These are phyloP conservation scores for Arthrobotrys entomopaga DNA, from an alignment of 2,329 filamentous ascomycete species.

Conservation along the genomic window DNA sequence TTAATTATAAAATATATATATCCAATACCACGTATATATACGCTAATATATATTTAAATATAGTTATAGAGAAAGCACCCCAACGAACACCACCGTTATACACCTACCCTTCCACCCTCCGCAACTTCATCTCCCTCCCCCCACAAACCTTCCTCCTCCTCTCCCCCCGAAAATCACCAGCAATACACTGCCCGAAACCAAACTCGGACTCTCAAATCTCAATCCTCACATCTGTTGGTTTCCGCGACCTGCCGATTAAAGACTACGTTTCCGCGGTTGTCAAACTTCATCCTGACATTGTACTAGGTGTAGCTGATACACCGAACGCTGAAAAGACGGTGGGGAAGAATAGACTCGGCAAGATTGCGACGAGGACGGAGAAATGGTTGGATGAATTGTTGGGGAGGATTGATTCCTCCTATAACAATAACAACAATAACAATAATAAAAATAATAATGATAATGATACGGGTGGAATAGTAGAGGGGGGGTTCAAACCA, in stretches of 20 bases:
- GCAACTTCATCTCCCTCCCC: constrained; percentile 79
- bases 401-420: constrained; percentile 57
- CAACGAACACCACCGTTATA: constrained; percentile 65
- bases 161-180: constrained; percentile 79
- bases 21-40: neutral
- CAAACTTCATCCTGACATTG: constrained; percentile 80
- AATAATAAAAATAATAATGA: constrained; percentile 24
- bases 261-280: constrained; percentile 74
- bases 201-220: constrained; percentile 78
- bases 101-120: constrained; percentile 69
- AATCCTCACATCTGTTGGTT: constrained; percentile 87
- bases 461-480: constrained; percentile 39
- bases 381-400: constrained; percentile 80
- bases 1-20: neutral
- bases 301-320: constrained; percentile 80
- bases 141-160: constrained; percentile 75
- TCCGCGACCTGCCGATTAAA: constrained; percentile 74
- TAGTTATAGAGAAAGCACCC: constrained; percentile 72
- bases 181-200: constrained; percentile 74
- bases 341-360: constrained; percentile 77
- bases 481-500: constrained; percentile 57
- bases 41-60: neutral
- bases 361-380: constrained; percentile 87
- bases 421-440: neutral
- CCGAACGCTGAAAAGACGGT: constrained; percentile 66